These are phyloP conservation scores for Penicillium silybi DNA, from an alignment of 495 filamentous ascomycete species.

Conservation along the genomic window DNA sequence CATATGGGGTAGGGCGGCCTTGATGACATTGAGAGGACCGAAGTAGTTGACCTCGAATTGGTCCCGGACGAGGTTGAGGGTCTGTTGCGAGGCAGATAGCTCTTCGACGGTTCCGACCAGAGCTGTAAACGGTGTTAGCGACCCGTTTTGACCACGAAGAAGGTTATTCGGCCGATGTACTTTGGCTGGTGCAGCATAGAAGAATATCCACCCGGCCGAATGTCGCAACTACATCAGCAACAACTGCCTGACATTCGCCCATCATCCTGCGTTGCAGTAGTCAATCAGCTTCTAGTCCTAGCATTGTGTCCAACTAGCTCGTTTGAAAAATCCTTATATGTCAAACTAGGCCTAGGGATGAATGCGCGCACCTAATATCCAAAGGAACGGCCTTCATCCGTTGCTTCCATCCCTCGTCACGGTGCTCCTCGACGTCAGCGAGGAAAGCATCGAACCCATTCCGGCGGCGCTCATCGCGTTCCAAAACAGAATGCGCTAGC, in stretches of 20 bases:
- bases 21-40: slow-evolving; percentile 92
- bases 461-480: slow-evolving; percentile 40
- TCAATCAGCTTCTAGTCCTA: slow-evolving; percentile 10
- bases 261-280: slow-evolving; percentile 31
- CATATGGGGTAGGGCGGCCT: slow-evolving; percentile 77
- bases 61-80: slow-evolving; percentile 73
- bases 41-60: slow-evolving; percentile 96
- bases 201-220: slow-evolving; percentile 89
- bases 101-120: slow-evolving; percentile 92
- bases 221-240: slow-evolving; percentile 76
- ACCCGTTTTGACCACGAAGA: not conserved
- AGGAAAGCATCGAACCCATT: slow-evolving; percentile 51
- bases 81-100: slow-evolving; percentile 66
- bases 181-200: slow-evolving; percentile 82
- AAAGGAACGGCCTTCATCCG: slow-evolving; percentile 43
- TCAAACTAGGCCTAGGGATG: not conserved
- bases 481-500: slow-evolving; percentile 53
- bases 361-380: slow-evolving; percentile 46
- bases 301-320: not conserved
- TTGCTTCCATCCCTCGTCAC: slow-evolving; percentile 40
- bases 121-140: slow-evolving; percentile 43
- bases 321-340: not conserved
- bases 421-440: slow-evolving; percentile 69
- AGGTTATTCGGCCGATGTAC: slow-evolving; percentile 29
- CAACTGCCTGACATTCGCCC: slow-evolving; percentile 67